Evolutionary conservation across 805 yeast genomes (phyloP).

Genomic region (Maudiozyma bulderi): DNA sequence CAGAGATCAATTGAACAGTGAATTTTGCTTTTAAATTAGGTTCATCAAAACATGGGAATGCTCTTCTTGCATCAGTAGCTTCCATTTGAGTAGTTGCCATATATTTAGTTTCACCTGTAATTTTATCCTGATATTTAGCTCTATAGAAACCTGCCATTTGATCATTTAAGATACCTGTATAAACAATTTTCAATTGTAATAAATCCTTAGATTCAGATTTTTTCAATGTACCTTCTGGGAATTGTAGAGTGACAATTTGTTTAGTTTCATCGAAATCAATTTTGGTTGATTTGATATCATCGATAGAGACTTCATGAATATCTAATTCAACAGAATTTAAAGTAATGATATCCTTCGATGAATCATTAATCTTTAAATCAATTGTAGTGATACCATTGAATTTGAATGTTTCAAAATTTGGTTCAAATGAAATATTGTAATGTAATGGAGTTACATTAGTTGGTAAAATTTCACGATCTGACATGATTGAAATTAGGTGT

Average conservation of each 20-base stretch:
- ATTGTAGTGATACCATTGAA: conserved; percentile 47
- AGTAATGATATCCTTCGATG: conserved; percentile 34
- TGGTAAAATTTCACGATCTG: conserved; percentile 42
- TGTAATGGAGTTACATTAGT: conserved; percentile 58
- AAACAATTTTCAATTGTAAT: conserved; percentile 41
- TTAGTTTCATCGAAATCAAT: conserved; percentile 38
- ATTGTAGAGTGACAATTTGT: conserved; percentile 55
- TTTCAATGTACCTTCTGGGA: conserved; percentile 34
- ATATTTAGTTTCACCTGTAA: conserved; percentile 18
- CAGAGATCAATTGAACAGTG: conserved; percentile 47
- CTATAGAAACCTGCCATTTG: conserved; percentile 66
- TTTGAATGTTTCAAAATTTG: conserved; percentile 47
- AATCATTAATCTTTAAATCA: conserved; percentile 43
- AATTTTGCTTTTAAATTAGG: conserved; percentile 62
- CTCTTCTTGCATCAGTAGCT: conserved; percentile 68
- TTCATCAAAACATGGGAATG: conserved; percentile 71
- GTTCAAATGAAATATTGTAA: conserved; percentile 59
- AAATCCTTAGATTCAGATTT: conserved; percentile 26
- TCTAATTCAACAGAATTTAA: conserved; percentile 61
- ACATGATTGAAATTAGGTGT: conserved; percentile 3
- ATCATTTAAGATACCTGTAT: conserved; percentile 57
- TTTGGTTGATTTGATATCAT: conserved; percentile 29
- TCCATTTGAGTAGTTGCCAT: conserved; percentile 41
- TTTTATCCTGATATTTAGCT: conserved; percentile 45
- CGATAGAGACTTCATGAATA: conserved; percentile 40